Evolutionary conservation across 148 eudicot species (phyloP).

Genomic region (Camellia japonica): DNA sequence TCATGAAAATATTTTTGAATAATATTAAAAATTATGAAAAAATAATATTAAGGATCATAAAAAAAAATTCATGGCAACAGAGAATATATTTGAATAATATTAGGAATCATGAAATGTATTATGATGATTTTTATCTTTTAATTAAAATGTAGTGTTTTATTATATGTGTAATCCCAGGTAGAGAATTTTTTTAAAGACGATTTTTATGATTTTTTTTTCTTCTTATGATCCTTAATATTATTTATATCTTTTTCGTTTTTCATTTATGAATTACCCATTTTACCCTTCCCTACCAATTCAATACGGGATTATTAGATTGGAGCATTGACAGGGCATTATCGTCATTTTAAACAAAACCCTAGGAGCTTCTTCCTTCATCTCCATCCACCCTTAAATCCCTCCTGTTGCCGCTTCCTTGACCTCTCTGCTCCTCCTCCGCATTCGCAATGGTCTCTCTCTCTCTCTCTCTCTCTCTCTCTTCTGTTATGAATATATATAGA

Average conservation of each 20-base stretch:
- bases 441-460: slow-evolving; percentile 17
- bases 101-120: too few species aligned
- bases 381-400: background rate
- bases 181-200: too few species aligned
- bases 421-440: background rate
- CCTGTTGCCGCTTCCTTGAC: background rate
- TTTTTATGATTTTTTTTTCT: too few species aligned
- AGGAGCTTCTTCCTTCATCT: background rate
- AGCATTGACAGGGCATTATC: background rate
- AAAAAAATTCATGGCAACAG: too few species aligned
- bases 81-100: too few species aligned
- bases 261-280: background rate
- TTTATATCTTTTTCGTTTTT: background rate
- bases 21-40: too few species aligned
- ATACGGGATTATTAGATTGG: background rate
- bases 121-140: too few species aligned
- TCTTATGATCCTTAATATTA: too few species aligned
- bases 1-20: too few species aligned
- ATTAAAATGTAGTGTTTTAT: too few species aligned
- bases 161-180: too few species aligned
- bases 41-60: too few species aligned
- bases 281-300: background rate
- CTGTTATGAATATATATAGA: background rate
- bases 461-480: background rate
- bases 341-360: slow-evolving; percentile 17